Evolutionary conservation across 2,329 filamentous ascomycete species (phyloP).

Genomic region (Graphilbum fragrans): DNA sequence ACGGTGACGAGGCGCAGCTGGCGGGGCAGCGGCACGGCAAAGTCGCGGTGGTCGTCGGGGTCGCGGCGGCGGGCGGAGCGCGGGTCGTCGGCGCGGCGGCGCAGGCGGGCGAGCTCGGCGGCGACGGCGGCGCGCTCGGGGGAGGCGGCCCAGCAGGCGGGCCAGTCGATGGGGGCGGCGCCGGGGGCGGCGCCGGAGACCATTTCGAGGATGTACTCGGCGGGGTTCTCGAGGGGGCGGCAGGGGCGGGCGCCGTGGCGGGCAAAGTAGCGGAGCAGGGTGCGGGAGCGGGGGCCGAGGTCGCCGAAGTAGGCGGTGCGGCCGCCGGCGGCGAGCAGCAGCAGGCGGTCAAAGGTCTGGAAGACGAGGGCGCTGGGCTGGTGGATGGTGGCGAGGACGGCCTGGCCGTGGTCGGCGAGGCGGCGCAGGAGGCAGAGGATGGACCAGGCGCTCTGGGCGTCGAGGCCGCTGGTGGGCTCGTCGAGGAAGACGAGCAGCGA

Average conservation of each 20-base stretch:
- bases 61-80: too few relatives aligned
- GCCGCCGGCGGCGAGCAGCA: constrained; percentile 66
- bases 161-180: constrained; percentile 56
- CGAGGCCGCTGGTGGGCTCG: constrained; percentile 85
- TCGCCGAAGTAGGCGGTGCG: constrained; percentile 68
- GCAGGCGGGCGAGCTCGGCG: constrained; percentile 41
- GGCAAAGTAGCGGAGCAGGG: constrained; percentile 65
- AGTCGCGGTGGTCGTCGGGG: constrained; percentile 51
- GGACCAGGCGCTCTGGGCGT: constrained; percentile 86
- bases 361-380: constrained; percentile 91
- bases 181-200: constrained; percentile 49
- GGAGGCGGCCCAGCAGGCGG: constrained; percentile 45
- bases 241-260: constrained; percentile 54
- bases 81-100: constrained; percentile 15
- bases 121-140: constrained; percentile 44
- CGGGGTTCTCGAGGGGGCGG: constrained; percentile 60
- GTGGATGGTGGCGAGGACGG: constrained; percentile 93
- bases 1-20: constrained; percentile 57
- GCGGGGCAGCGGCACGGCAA: constrained; percentile 59
- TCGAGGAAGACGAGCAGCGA: constrained; percentile 83
- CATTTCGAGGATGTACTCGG: constrained; percentile 66
- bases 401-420: constrained; percentile 76
- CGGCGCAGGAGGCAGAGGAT: constrained; percentile 81
- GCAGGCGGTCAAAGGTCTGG: constrained; percentile 72
- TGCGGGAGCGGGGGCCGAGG: constrained; percentile 56